A percentile compares a stretch with the other conserved stretches of the same genome.
Conservation (phyloP, 2,329 filamentous ascomycete genomes). For the Geosmithia putterillii region DNA sequence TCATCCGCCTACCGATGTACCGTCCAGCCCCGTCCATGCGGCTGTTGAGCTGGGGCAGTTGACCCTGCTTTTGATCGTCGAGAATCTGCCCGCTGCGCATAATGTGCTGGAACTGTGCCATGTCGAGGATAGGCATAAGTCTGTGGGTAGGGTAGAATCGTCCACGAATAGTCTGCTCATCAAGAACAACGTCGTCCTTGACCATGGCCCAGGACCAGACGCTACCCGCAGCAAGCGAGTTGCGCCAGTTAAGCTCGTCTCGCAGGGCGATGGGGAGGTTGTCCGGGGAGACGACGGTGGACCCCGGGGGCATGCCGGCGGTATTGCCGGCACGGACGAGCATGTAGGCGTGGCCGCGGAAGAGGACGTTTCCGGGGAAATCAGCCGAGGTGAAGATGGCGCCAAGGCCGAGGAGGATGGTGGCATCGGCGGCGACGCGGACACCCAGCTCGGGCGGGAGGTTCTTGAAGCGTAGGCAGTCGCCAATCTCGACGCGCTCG, state of each 20-base stretch:
- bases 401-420: constrained; percentile 22
- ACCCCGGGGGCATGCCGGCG: background rate
- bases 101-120: constrained; percentile 21
- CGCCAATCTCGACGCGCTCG: constrained; percentile 33
- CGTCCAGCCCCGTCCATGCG: constrained; percentile 27
- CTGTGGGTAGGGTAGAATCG: constrained; percentile 46
- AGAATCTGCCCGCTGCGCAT: constrained; percentile 24
- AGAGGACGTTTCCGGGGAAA: constrained; percentile 21
- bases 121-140: constrained; percentile 37
- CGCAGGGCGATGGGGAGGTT: constrained; percentile 26
- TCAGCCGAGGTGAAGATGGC: constrained; percentile 24
- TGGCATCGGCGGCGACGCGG: constrained; percentile 17
- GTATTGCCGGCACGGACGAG: constrained; percentile 15
- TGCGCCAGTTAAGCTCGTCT: constrained; percentile 26
- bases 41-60: constrained; percentile 37
- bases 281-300: constrained; percentile 13
- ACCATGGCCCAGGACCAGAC: constrained; percentile 25
- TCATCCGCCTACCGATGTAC: constrained; percentile 27
- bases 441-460: constrained; percentile 21
- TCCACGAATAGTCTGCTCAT: constrained; percentile 35
- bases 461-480: constrained; percentile 34
- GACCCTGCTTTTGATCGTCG: constrained; percentile 23
- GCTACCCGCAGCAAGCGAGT: constrained; percentile 14
- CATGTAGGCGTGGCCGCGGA: constrained; percentile 27
- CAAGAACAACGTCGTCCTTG: constrained; percentile 31